These are phyloP conservation scores for Perkinsela sp. DNA, from an alignment of 208 protist species.

Conservation along the genomic window DNA sequence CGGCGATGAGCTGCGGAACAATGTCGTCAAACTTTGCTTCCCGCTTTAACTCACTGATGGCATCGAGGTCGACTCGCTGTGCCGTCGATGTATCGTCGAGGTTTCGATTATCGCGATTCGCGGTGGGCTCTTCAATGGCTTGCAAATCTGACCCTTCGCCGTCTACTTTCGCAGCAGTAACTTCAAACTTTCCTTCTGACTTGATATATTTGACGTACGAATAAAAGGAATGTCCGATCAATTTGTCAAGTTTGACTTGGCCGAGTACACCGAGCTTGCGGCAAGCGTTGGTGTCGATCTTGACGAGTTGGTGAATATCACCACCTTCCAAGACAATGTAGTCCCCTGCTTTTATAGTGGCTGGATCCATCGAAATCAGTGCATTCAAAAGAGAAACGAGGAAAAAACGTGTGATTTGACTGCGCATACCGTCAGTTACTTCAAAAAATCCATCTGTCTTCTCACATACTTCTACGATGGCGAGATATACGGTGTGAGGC, in stretches of 20 bases:
- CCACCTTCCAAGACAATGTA: background rate
- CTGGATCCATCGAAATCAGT: too few species aligned
- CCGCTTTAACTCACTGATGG: background rate
- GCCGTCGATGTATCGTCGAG: background rate
- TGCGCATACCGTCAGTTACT: too few species aligned
- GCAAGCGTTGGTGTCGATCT: background rate
- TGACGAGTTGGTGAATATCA: background rate
- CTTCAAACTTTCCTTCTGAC: background rate
- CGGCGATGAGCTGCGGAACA: slow-evolving; percentile 1
- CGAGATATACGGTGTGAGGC: too few species aligned
- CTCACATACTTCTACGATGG: too few species aligned
- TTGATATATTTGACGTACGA: background rate
- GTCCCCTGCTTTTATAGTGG: too few species aligned
- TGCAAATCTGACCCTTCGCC: background rate
- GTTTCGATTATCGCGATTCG: background rate
- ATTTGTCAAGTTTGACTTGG: background rate
- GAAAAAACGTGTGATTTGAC: too few species aligned
- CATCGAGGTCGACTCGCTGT: background rate
- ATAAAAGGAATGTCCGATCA: background rate
- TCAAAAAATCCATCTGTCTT: too few species aligned
- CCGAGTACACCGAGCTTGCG: background rate
- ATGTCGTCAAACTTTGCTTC: background rate
- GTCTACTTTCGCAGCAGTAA: background rate
- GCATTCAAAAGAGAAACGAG: too few species aligned
- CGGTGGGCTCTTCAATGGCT: background rate